These are phyloP conservation scores for Taphrina flavorubra DNA, from an alignment of 1,139 yeast species.

Conservation along the genomic window DNA sequence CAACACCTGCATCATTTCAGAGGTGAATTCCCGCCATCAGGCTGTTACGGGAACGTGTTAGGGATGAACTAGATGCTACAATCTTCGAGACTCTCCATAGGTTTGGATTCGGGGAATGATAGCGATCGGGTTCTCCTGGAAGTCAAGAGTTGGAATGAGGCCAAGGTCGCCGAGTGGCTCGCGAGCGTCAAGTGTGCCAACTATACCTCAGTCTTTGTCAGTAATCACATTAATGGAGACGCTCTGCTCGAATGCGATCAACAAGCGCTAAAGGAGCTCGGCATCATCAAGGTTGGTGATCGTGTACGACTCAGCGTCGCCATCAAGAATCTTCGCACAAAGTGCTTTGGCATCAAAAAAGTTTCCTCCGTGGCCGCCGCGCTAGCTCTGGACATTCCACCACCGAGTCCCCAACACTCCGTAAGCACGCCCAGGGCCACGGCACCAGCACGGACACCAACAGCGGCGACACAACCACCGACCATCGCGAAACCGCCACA, in stretches of 20 bases:
- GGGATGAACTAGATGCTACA: slow-evolving; percentile 2
- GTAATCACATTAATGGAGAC: slow-evolving; percentile 64
- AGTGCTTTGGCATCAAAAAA: slow-evolving; percentile 42
- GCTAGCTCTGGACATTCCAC: slow-evolving; percentile 38
- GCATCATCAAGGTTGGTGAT: slow-evolving; percentile 81
- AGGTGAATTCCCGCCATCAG: no score
- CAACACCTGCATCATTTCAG: no score
- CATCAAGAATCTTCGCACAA: slow-evolving; percentile 49
- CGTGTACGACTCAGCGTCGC: slow-evolving; percentile 69
- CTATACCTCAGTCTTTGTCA: slow-evolving; percentile 49
- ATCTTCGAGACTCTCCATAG: not conserved
- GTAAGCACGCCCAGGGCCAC: slow-evolving; percentile 8
- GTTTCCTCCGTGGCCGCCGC: slow-evolving; percentile 27
- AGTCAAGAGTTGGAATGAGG: slow-evolving; percentile 49
- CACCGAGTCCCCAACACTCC: not conserved
- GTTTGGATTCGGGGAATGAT: not conserved
- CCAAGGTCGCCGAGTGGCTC: slow-evolving; percentile 53
- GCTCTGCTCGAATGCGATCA: slow-evolving; percentile 70
- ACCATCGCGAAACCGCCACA: not conserved
- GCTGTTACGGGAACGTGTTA: no score
- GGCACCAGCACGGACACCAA: not conserved
- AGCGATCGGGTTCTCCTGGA: slow-evolving; percentile 22
- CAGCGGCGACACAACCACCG: not conserved
- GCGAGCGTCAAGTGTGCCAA: slow-evolving; percentile 50
- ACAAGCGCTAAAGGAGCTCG: slow-evolving; percentile 72